Conservation (phyloP, 2,329 filamentous ascomycete species). For the Fusarium tricinctum region DNA sequence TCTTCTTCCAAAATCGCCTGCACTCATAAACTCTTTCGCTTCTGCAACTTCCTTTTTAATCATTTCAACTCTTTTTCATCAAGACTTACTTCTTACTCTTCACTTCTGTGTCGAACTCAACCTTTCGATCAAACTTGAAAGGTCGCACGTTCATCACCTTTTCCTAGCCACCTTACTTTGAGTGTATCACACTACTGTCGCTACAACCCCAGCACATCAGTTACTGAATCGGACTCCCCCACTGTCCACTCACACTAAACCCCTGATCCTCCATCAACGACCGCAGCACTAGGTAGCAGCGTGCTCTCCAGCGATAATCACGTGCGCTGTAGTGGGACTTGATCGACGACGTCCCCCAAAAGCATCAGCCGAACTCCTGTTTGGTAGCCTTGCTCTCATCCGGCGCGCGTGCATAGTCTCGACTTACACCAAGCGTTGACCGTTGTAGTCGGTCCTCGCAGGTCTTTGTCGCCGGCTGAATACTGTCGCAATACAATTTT, state of each 20-base stretch:
- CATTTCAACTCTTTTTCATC: neutral
- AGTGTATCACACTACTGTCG: neutral
- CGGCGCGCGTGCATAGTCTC: conserved; percentile 48
- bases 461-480: conserved; percentile 27
- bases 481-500: conserved; percentile 24
- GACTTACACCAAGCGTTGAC: conserved; percentile 54
- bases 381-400: conserved; percentile 45
- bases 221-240: neutral
- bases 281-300: neutral
- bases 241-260: neutral
- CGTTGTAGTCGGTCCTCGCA: conserved; percentile 49
- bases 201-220: neutral
- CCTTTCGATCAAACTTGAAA: neutral
- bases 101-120: neutral
- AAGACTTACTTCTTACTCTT: neutral
- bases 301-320: conserved; percentile 38
- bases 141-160: neutral
- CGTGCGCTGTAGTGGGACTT: conserved; percentile 46
- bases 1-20: neutral
- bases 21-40: conserved; percentile 3
- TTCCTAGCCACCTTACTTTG: neutral
- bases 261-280: neutral
- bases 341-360: conserved; percentile 42
- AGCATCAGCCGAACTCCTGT: conserved; percentile 42
- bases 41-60: neutral